A percentile compares a stretch with the other conserved stretches of the same genome.
These are phyloP conservation scores for Penicillium sp. DNA, from an alignment of 2,329 filamentous ascomycete species.

Conservation along the genomic window DNA sequence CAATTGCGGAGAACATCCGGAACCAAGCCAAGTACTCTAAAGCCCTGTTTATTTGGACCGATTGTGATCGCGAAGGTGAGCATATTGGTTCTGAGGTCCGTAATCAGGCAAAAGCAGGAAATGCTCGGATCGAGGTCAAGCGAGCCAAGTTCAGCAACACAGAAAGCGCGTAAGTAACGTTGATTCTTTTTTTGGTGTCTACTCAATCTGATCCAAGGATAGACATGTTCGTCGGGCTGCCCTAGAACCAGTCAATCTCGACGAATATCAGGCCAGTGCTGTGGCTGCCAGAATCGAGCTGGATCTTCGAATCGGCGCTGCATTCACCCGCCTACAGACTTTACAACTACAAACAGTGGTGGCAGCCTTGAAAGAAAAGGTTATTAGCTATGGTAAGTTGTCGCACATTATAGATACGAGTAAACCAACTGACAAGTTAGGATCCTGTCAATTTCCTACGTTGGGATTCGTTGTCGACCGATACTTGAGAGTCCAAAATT, in stretches of 20 bases:
- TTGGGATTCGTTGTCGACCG: slow-evolving; percentile 95
- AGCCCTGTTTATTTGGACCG: slow-evolving; percentile 93
- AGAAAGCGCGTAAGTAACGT: slow-evolving; percentile 69
- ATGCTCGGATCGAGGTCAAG: slow-evolving; percentile 72
- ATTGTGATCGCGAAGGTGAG: slow-evolving; percentile 96
- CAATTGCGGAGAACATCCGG: slow-evolving; percentile 82
- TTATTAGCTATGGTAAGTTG: slow-evolving; percentile 75
- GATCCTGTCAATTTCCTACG: slow-evolving; percentile 94
- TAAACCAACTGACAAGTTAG: slow-evolving; percentile 42
- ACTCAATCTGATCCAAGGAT: neutral
- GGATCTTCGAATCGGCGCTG: slow-evolving; percentile 86
- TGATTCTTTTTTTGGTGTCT: neutral
- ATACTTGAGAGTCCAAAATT: slow-evolving; percentile 91
- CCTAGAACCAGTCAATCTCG: slow-evolving; percentile 70
- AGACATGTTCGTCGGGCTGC: slow-evolving; percentile 88
- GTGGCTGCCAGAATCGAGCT: slow-evolving; percentile 88
- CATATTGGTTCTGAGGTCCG: slow-evolving; percentile 93
- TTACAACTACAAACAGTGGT: slow-evolving; percentile 72
- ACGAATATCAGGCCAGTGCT: slow-evolving; percentile 82
- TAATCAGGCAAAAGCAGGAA: slow-evolving; percentile 72
- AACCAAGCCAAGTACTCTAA: slow-evolving; percentile 70
- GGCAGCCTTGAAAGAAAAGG: slow-evolving; percentile 61
- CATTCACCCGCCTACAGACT: slow-evolving; percentile 87
- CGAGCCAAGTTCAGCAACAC: slow-evolving; percentile 94
- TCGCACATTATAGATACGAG: neutral